Evolutionary conservation across 2,329 filamentous ascomycete genomes (phyloP).

Genomic region (Dactylellina haptotyla): DNA sequence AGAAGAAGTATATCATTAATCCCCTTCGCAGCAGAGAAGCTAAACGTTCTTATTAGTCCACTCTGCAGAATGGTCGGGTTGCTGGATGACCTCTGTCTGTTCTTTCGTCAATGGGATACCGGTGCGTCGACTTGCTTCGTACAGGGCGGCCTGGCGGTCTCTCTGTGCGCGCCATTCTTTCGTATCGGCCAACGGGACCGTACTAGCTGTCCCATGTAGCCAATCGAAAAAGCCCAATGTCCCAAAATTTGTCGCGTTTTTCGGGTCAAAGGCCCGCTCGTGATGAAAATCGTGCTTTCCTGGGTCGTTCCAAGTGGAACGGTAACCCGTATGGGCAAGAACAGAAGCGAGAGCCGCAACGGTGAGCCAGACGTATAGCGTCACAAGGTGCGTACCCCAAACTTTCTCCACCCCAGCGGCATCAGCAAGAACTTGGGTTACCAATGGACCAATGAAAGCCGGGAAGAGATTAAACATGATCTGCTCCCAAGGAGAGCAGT

Average conservation of each 20-base stretch:
- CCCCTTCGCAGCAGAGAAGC: too few relatives aligned
- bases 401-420: conserved; percentile 11
- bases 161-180: conserved; percentile 15
- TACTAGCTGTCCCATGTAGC: conserved; percentile 17
- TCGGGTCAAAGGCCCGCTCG: conserved; percentile 22
- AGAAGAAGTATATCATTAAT: too few relatives aligned
- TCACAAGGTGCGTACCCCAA: conserved; percentile 17
- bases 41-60: conserved; percentile 7
- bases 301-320: conserved; percentile 16
- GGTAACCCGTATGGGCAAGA: conserved; percentile 19
- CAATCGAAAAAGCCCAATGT: conserved; percentile 18
- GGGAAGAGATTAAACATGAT: conserved; percentile 23
- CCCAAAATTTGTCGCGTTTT: conserved; percentile 17
- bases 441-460: conserved; percentile 6
- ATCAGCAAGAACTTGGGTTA: conserved; percentile 11
- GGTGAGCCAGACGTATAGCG: conserved; percentile 22
- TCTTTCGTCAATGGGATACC: conserved; percentile 14
- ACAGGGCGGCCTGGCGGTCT: conserved; percentile 22
- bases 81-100: conserved; percentile 10
- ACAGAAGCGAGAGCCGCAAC: conserved; percentile 13
- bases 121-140: conserved; percentile 11
- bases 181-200: conserved; percentile 13
- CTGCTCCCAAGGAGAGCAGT: conserved; percentile 24
- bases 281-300: conserved; percentile 28
- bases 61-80: conserved; percentile 9